These are phyloP conservation scores for Rhodotorula sp. DNA, from an alignment of 1,284 basidiomycete species.

Conservation along the genomic window DNA sequence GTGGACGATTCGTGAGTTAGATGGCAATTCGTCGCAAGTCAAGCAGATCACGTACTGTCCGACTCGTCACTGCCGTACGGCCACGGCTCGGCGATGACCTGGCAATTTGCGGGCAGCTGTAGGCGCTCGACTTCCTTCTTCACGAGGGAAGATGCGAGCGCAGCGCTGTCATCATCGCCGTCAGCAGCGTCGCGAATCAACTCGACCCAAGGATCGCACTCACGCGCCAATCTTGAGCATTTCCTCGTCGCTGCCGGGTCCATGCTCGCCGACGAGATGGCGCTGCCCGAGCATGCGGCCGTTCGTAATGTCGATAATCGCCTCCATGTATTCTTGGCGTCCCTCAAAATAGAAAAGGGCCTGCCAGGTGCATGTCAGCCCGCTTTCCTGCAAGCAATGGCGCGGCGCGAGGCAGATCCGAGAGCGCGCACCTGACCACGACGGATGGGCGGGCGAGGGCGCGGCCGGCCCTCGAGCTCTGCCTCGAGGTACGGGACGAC, in stretches of 20 bases:
- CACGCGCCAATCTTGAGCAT: neutral
- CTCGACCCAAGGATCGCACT: no score
- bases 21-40: neutral
- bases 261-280: slow-evolving; percentile 15
- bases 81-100: slow-evolving; percentile 24
- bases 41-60: neutral
- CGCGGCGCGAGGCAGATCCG: no score
- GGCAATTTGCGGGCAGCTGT: neutral
- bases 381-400: no score
- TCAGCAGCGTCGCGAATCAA: no score
- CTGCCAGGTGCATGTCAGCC: neutral
- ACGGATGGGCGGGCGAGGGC: neutral
- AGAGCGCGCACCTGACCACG: neutral
- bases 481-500: slow-evolving; percentile 12
- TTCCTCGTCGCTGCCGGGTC: slow-evolving; percentile 18
- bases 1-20: neutral
- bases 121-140: no score
- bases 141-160: no score
- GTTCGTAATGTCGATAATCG: slow-evolving; percentile 5
- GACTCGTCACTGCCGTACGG: slow-evolving; percentile 14
- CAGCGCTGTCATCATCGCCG: no score
- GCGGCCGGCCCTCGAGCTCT: slow-evolving; percentile 3
- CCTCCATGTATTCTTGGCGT: slow-evolving; percentile 6
- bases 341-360: slow-evolving; percentile 20
- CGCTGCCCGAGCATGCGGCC: slow-evolving; percentile 5